Percentiles rank a stretch among this genome's conserved stretches.
phyloP scores from a whole-genome alignment of 139 green algal genomes.

The Chlamydomonas eustigma region DNA sequence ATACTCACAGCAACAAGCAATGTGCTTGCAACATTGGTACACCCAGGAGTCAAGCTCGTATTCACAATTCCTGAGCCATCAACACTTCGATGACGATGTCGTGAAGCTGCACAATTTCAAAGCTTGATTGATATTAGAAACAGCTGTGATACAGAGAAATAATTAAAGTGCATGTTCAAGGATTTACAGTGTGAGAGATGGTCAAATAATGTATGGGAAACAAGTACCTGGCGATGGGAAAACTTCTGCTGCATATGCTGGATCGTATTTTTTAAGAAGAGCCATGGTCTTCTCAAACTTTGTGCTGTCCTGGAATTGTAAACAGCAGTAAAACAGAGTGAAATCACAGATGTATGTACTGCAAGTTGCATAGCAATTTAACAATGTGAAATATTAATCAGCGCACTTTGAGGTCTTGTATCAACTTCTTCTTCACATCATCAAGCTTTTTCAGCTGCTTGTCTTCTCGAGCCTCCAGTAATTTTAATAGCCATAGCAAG shows the following conservation, averaged over 20 bases:
- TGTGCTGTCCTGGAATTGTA: not conserved
- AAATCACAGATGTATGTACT: not conserved
- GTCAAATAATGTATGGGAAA: no score
- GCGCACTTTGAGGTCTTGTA: not conserved
- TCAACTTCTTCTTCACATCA: not conserved
- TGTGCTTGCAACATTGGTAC: not conserved
- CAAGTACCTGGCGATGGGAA: no score
- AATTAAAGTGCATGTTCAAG: no score
- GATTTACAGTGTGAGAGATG: no score
- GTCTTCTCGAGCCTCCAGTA: not conserved
- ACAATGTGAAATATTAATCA: not conserved
- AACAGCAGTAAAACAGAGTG: not conserved
- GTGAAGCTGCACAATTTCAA: not conserved
- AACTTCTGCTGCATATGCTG: not conserved
- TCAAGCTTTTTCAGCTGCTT: constrained; percentile 8
- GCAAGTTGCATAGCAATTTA: not conserved
- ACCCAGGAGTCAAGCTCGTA: not conserved
- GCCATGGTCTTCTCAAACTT: constrained; percentile 13
- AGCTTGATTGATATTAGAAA: no score
- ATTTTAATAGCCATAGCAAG: not conserved
- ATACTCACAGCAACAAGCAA: not conserved
- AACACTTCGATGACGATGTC: not conserved
- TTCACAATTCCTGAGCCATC: not conserved
- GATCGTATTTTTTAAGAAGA: constrained; percentile 16
- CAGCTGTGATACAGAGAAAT: no score